Conservation (phyloP, 768 basidiomycete genomes). For the Galerina sulciceps region DNA sequence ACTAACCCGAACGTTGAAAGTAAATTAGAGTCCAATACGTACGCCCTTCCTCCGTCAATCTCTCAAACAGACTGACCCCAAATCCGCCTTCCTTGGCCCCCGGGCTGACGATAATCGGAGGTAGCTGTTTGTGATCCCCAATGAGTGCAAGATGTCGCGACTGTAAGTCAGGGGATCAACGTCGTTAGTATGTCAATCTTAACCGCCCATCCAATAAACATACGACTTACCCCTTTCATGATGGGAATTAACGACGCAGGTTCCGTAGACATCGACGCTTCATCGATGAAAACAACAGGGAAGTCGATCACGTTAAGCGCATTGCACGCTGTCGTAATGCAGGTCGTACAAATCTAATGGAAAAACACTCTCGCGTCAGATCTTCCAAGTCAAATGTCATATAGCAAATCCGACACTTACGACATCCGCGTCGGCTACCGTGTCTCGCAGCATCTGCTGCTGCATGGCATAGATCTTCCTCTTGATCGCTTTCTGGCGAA, state of each 20-base stretch:
- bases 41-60: constrained; percentile 85
- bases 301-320: constrained; percentile 80
- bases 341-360: constrained; percentile 84
- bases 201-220: constrained; percentile 3
- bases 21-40: constrained; percentile 29
- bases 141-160: constrained; percentile 85
- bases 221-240: constrained; percentile 84
- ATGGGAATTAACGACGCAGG: constrained; percentile 89
- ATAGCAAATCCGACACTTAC: constrained; percentile 45
- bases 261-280: constrained; percentile 96
- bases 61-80: constrained; percentile 84
- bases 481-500: constrained; percentile 31
- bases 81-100: constrained; percentile 78
- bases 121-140: constrained; percentile 97
- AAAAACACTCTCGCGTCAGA: background rate
- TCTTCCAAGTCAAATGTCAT: background rate
- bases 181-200: background rate
- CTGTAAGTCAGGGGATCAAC: constrained; percentile 40
- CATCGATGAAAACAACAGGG: constrained; percentile 92
- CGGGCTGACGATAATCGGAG: constrained; percentile 81
- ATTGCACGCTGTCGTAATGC: constrained; percentile 73
- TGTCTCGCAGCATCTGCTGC: constrained; percentile 66
- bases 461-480: constrained; percentile 57
- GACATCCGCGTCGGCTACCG: constrained; percentile 72
- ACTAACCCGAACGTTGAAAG: background rate